Evolutionary conservation across 768 basidiomycete genomes (phyloP), one percentile per base, ranked within the genome.

Genomic region (Boletus coccyginus): DNA sequence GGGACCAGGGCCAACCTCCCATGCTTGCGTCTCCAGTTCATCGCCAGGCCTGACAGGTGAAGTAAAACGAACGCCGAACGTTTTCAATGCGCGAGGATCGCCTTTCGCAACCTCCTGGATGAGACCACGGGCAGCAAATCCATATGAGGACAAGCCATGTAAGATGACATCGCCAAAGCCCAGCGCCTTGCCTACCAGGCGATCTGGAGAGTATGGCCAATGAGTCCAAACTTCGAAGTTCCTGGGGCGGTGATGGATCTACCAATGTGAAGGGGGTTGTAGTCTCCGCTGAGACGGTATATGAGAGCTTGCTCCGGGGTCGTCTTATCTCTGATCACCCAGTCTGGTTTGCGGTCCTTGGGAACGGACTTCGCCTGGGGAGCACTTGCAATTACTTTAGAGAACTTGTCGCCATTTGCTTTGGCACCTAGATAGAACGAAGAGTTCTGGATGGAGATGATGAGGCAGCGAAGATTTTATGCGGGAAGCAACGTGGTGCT

Each of bases 101-200:
- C 80, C 80, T 0, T 77, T 80, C 0, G 83, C 90, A 13, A 86
- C 78, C 2, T 78, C 77, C 55, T 80, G 78, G 58, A 95, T 76
- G 52, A 94, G 72, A 2, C 84, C 89, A 42, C 92, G 85, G 4
- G 90, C 93, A 9, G 79, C 88, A 66, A 92, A 92, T 11, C 92
- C 92, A 67, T 82, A 94, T 0, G 87, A 83, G 19, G 88, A 86
- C 27, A 94, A 78, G 31, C 92, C 92, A 66, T 95, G 92, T 3
- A 94, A 79, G 63, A 95, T 93, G 38, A 87, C 84, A 46, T 87
- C 92, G 3, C 90, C 90, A 64, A 95, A 94, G 12, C 91, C 90
- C 17, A 85, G 78, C 9, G 76, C 77, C 60, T 83, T 69, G n/a
- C 91, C 92, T 39, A 90, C 83, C 14, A 65, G 69, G 2, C 92